Conservation (phyloP, 371 early-diverging fungal species). For the Rhizomucor miehei region DNA sequence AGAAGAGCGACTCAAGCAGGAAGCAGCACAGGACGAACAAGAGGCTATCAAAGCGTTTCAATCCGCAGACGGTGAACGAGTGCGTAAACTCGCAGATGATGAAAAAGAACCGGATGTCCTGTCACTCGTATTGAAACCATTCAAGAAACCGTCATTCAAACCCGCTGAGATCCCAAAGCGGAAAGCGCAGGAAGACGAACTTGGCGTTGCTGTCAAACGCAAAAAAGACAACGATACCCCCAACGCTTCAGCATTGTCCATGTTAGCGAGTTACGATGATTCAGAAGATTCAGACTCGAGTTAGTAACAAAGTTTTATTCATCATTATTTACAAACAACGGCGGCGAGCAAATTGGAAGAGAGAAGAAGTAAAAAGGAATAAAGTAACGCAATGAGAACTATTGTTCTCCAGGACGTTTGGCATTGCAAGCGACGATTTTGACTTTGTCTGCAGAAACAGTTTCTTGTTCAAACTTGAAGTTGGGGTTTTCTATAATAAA, state of each 20-base stretch:
- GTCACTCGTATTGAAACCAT: constrained; percentile 32
- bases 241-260: constrained; percentile 15
- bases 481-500: constrained; percentile 87
- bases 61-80: constrained; percentile 65
- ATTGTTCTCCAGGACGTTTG: constrained; percentile 68
- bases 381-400: too few relatives aligned
- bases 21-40: constrained; percentile 70
- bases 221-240: constrained; percentile 23
- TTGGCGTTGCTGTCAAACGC: constrained; percentile 30
- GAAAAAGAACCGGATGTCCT: constrained; percentile 44
- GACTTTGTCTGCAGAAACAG: constrained; percentile 78
- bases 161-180: constrained; percentile 13
- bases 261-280: constrained; percentile 33
- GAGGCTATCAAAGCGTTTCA: constrained; percentile 66
- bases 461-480: constrained; percentile 84
- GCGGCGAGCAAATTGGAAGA: too few relatives aligned
- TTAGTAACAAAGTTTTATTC: not conserved
- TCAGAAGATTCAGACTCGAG: constrained; percentile 15
- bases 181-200: constrained; percentile 8
- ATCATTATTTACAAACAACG: not conserved
- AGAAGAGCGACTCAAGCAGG: constrained; percentile 33
- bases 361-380: too few relatives aligned
- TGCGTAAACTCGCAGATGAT: constrained; percentile 64
- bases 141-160: constrained; percentile 21
- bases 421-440: constrained; percentile 91